Conservation (phyloP, 371 early-diverging fungal genomes). For the Smittium culicis region DNA sequence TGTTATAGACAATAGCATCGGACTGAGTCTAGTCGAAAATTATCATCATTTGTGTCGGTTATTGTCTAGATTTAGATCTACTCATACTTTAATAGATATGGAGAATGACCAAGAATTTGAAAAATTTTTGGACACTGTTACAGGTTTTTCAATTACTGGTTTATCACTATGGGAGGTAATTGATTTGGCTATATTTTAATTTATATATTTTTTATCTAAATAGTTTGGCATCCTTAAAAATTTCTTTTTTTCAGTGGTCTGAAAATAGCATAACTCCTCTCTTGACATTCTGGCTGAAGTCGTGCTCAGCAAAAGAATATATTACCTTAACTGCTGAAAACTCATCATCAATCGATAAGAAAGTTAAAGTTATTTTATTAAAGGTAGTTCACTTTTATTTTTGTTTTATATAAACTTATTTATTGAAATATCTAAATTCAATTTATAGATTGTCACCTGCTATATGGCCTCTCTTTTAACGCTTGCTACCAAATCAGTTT, state of each 20-base stretch:
- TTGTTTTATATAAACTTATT: neutral
- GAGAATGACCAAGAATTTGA: conserved; percentile 48
- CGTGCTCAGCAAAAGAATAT: conserved; percentile 33
- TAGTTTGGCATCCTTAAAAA: no score
- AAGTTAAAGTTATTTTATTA: neutral
- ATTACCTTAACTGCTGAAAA: neutral
- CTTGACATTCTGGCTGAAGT: conserved; percentile 71
- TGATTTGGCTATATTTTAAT: no score
- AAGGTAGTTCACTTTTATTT: neutral
- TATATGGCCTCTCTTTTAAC: conserved; percentile 4
- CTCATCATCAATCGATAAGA: neutral
- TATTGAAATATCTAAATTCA: neutral
- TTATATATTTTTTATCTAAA: no score
- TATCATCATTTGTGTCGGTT: conserved; percentile 77
- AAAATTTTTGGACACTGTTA: conserved; percentile 56
- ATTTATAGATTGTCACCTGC: conserved; percentile 8
- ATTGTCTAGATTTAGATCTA: conserved; percentile 63
- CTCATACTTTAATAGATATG: conserved; percentile 64
- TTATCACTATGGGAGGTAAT: conserved; percentile 59
- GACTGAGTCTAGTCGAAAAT: conserved; percentile 55
- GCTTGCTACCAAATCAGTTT: neutral
- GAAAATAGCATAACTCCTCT: conserved; percentile 64
- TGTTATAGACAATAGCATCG: conserved; percentile 44
- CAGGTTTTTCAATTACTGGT: conserved; percentile 57
- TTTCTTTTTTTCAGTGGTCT: conserved; percentile 46